Conservation (phyloP, 495 filamentous ascomycete species). For the Penicillium parvum region DNA sequence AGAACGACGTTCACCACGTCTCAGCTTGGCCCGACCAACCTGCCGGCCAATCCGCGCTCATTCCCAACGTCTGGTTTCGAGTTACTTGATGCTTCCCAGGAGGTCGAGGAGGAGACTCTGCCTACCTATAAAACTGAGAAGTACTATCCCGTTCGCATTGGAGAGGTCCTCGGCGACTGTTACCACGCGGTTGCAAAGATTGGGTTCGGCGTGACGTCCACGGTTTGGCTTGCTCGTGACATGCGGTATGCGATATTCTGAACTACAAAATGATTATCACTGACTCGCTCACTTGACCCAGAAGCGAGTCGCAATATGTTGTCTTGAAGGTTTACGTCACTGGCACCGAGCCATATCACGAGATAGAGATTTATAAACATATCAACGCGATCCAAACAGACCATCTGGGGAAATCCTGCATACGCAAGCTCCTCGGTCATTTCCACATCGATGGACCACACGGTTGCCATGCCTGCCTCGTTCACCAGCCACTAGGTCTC, state of each 20-base stretch:
- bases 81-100: slow-evolving; percentile 8
- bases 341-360: slow-evolving; percentile 9
- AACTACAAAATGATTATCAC: background rate
- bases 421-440: slow-evolving; percentile 19
- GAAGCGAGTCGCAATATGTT: slow-evolving; percentile 16
- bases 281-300: background rate
- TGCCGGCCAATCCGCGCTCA: too few species aligned
- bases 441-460: slow-evolving; percentile 22
- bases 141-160: slow-evolving; percentile 41
- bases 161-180: slow-evolving; percentile 32
- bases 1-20: too few species aligned
- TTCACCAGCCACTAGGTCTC: slow-evolving; percentile 23
- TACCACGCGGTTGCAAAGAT: slow-evolving; percentile 49
- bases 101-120: slow-evolving; percentile 39
- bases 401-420: slow-evolving; percentile 14
- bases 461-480: slow-evolving; percentile 28
- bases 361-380: slow-evolving; percentile 13
- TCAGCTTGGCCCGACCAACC: too few species aligned
- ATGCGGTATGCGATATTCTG: slow-evolving; percentile 15
- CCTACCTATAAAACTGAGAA: slow-evolving; percentile 32
- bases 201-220: slow-evolving; percentile 42
- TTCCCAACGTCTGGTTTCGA: too few species aligned
- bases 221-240: slow-evolving; percentile 50
- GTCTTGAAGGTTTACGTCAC: slow-evolving; percentile 17
- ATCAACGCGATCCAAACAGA: slow-evolving; percentile 8